Percentiles rank a stretch among this genome's conserved stretches.
Conservation (phyloP, 345 rosid species). For the Durio zibethinus region DNA sequence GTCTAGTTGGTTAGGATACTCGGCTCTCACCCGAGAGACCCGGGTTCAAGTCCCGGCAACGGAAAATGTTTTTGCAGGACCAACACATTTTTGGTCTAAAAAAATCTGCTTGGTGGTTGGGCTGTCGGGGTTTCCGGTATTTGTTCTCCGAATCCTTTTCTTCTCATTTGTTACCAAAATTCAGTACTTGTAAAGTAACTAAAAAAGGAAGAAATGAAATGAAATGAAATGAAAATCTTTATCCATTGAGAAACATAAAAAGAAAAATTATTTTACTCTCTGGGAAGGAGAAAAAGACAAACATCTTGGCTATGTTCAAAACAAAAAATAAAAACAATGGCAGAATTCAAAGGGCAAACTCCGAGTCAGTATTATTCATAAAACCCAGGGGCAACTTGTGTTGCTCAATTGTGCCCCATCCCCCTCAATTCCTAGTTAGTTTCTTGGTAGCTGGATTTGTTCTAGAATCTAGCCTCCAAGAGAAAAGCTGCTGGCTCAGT, state of each 20-base stretch:
- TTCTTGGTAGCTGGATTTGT: neutral
- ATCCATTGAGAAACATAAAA: no score
- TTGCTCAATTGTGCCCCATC: constrained; percentile 32
- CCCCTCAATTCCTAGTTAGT: constrained; percentile 5
- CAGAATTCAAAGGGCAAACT: neutral
- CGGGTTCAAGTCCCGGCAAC: constrained; percentile 73
- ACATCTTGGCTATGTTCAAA: neutral
- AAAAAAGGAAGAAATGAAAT: no score
- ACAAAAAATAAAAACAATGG: neutral
- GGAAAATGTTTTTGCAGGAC: constrained; percentile 31
- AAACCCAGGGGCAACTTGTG: constrained; percentile 50
- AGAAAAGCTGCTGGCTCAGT: constrained; percentile 59
- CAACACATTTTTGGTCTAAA: no score
- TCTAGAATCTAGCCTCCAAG: constrained; percentile 25
- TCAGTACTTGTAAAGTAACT: no score
- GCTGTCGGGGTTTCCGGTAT: neutral
- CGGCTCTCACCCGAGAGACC: constrained; percentile 76
- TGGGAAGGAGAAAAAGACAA: neutral
- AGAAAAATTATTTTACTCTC: neutral
- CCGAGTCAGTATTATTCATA: neutral
- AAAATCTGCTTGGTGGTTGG: neutral
- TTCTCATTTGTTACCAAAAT: no score
- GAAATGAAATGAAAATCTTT: no score
- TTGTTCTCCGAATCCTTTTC: no score
- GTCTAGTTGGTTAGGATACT: constrained; percentile 68